Base-by-base conservation (phyloP, 2,329 filamentous ascomycete genomes). In the Aspergillus melleus region DNA sequence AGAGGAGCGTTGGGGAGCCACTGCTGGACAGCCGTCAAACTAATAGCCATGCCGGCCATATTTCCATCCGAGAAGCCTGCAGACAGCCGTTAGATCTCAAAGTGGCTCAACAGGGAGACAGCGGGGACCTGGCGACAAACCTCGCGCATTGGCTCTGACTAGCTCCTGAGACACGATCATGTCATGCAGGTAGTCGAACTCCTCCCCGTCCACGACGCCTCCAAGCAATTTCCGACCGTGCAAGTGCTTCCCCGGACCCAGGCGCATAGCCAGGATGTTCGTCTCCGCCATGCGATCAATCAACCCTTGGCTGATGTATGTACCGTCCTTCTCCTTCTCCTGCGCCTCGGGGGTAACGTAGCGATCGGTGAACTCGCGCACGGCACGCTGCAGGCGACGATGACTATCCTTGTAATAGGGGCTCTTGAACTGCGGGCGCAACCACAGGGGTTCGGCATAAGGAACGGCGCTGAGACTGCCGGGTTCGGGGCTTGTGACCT, bases 161-260 rank as follows among this genome's bases (percentile, higher is more conserved):
- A 90, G 78, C 76, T 96, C 92, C 77, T 96, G 91, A 9, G 82
- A 79, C 55, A 90, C 80, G 64, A 96, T 86, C 72, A 95, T 74
- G 73, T 95, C 91, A 74, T 95, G 91, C 77, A 96, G 91, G 76
- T 92, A 93, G 74, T 96, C 91, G 68, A 93, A 96, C 63, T 93
- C 88, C 74, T 92, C 86, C 54, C 90, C 90, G 70, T 90, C 85
- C 57, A 92, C 83, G 16, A 82, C 88, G 49, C 90, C 90, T 61
- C 83, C 84, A 57, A 94, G 77, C 44, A 96, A 77, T 16, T 83
- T 80, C 36, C 88, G 83, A 20, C 89, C 89, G 69, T 92, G 86
- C 55, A 96, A 77, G 75, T 96, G 91, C 77, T 90, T 90, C 12
- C 91, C 92, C 0, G 92, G 92, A 0, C 91, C 91, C 51, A 96